Base-by-base conservation (phyloP, 2,329 filamentous ascomycete genomes). In the Neopestalotiopsis rosae region DNA sequence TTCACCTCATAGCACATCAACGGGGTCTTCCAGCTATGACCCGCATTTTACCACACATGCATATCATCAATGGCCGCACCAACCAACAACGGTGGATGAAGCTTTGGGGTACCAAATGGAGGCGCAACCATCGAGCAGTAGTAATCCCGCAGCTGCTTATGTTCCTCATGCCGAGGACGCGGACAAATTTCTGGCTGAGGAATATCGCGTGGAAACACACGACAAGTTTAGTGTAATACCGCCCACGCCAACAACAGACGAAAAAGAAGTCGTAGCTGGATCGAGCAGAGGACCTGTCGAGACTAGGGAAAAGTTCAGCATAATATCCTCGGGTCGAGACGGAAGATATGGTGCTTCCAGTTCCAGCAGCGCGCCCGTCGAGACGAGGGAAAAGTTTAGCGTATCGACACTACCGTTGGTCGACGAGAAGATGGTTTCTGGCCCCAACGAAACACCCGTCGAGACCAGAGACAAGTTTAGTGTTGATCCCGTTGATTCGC, bases 391-490 rank as follows among this genome's bases (percentile, higher is more conserved):
- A 61, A 61, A 61, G 58, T 61, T 61, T 24, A 61, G 32, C 28
- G n/a, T 61, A 38, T 30, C 14, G 14, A 17, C 28, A 38, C 14
- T 28, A 17, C 28, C 28, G 30, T 10, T 7, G 34, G 32, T n/a
- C 20, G 58, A 32, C 14, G 58, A 28, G 30, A 63, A 63, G 61
- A 20, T 63, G 13, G 30, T 30, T 28, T 17, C 58, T 17, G 58
- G 28, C 10, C n/a, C 13, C 4, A 63, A 32, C 38, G 32, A n/a
- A 30, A 59, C 17, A 14, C 38, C 38, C 34, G 34, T 63, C 20
- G 61, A 63, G 32, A 63, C 61, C n/a, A 63, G 34, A n/a, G 61
- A 63, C 32, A 63, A 63, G 32, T 63, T 63, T 38, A 63, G 20
- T 12, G 61, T 45, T 13, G 61, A 63, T 14, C 32, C 61, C 20